These are phyloP conservation scores for Fusarium sp. DNA, from an alignment of 2,329 filamentous ascomycete genomes.

Conservation along the genomic window DNA sequence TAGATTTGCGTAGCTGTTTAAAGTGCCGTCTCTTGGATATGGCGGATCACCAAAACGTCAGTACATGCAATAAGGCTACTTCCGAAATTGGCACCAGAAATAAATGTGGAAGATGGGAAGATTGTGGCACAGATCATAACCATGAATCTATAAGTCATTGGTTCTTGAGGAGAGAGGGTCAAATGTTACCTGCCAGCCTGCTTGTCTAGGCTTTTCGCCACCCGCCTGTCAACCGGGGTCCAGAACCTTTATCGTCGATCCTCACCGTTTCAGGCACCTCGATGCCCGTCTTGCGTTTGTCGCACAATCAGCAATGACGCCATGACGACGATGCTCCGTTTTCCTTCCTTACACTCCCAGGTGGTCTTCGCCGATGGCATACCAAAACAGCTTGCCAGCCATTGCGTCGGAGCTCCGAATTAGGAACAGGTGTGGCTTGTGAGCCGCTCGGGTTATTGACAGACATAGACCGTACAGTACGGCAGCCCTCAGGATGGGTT, in stretches of 20 bases:
- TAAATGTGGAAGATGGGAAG: conserved; percentile 33
- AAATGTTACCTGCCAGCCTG: conserved; percentile 7
- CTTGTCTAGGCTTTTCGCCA: conserved; percentile 40
- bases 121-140: conserved; percentile 30
- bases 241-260: conserved; percentile 38
- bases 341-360: conserved; percentile 22
- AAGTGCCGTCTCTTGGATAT: conserved; percentile 4
- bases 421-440: conserved; percentile 35
- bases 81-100: conserved; percentile 13
- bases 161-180: conserved; percentile 24
- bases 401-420: conserved; percentile 1
- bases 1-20: conserved; percentile 1
- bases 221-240: conserved; percentile 41
- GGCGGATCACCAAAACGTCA: conserved; percentile 5
- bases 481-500: neutral
- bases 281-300: conserved; percentile 34
- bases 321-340: conserved; percentile 35
- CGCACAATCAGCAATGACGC: conserved; percentile 40
- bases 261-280: conserved; percentile 30
- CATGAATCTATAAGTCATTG: conserved; percentile 34
- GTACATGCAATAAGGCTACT: neutral
- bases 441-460: conserved; percentile 1
- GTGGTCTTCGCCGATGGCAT: conserved; percentile 17
- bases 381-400: conserved; percentile 9
- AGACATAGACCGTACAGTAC: conserved; percentile 16